Conservation (phyloP, 1,284 basidiomycete genomes). For the Leccinum pseudoinsigne region DNA sequence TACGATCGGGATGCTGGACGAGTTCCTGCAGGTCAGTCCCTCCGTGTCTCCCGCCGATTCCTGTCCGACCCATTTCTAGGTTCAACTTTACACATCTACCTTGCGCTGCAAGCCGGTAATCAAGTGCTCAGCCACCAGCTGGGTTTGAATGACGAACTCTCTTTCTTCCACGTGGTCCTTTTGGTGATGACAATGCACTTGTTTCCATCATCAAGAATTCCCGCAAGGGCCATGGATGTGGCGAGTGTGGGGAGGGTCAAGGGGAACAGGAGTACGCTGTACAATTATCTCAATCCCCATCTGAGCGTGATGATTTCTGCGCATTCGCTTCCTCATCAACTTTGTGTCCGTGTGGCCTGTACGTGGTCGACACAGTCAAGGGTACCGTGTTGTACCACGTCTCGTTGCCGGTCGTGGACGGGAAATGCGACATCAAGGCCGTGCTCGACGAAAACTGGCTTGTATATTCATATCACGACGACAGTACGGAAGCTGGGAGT, state of each 20-base stretch:
- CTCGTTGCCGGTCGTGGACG: slow-evolving; percentile 46
- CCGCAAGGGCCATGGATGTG: slow-evolving; percentile 46
- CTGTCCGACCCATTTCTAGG: slow-evolving; percentile 36
- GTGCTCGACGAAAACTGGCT: slow-evolving; percentile 92
- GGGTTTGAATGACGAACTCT: slow-evolving; percentile 42
- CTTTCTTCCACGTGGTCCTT: slow-evolving; percentile 48
- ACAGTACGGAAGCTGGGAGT: slow-evolving; percentile 48
- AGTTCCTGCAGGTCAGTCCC: slow-evolving; percentile 55
- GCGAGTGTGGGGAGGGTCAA: slow-evolving; percentile 84
- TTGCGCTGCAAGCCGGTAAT: slow-evolving; percentile 53
- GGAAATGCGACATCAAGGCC: slow-evolving; percentile 64
- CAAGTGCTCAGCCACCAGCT: slow-evolving; percentile 61
- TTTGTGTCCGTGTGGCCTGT: slow-evolving; percentile 54
- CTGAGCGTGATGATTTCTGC: slow-evolving; percentile 68
- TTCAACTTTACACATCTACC: slow-evolving; percentile 59
- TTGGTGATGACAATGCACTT: slow-evolving; percentile 55
- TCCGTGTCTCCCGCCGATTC: not conserved
- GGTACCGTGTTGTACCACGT: slow-evolving; percentile 75
- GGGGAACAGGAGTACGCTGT: slow-evolving; percentile 85
- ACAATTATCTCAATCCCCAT: slow-evolving; percentile 94
- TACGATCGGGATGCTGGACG: slow-evolving; percentile 63
- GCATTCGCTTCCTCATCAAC: not conserved
- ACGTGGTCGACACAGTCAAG: slow-evolving; percentile 77
- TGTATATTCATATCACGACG: slow-evolving; percentile 81
- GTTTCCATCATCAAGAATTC: slow-evolving; percentile 48